Evolutionary conservation across 2,329 filamentous ascomycete genomes (phyloP), one percentile per base, ranked within the genome.

Genomic region (Colletotrichum siamense): DNA sequence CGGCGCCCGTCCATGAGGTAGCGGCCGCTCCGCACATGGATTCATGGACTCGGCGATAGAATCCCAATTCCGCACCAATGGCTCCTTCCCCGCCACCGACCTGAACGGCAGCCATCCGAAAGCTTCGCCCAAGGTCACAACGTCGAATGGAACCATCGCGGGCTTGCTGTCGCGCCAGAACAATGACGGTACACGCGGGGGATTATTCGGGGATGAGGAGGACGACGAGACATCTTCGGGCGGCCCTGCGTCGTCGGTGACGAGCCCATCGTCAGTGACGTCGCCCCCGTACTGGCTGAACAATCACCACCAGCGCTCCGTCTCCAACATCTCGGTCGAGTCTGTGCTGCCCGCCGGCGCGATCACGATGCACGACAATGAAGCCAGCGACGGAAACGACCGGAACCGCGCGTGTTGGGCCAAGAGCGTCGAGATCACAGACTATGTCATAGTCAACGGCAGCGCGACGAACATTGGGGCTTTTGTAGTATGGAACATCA

Each of bases 401-500:
- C 85, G 88, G 75, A 91, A 90, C 81, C 88, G 86, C 76, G 91
- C 90, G 15, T 94, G 92, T 83, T 94, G 92, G 92, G 92, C 92
- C 34, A 90, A 88, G 84, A 92, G 90, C 81, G 92, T 93, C 70
- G 87, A 90, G 78, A 88, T 94, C 57, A 86, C 88, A 49, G 90
- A 91, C 80, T 86, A 91, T 81, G 89, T 90, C 13, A 80, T 91
- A 24, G 88, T 94, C 62, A 91, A 92, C 75, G 88, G 90, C 67
- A 89, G 89, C 77, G 83, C 88, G 44, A 90, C 88, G 16, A 91
- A 88, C 79, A 89, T 92, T 32, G 96, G 96, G n/a, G 95, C 96
- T 3, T 99, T 99, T 86, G 95, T 98, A 2, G 96, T 98, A 9
- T 99, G 95, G 95, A 97, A 95, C 82, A 96, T 97, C 81, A 92